Conservation (phyloP, 805 yeast genomes). For the Candida loeiensis region DNA sequence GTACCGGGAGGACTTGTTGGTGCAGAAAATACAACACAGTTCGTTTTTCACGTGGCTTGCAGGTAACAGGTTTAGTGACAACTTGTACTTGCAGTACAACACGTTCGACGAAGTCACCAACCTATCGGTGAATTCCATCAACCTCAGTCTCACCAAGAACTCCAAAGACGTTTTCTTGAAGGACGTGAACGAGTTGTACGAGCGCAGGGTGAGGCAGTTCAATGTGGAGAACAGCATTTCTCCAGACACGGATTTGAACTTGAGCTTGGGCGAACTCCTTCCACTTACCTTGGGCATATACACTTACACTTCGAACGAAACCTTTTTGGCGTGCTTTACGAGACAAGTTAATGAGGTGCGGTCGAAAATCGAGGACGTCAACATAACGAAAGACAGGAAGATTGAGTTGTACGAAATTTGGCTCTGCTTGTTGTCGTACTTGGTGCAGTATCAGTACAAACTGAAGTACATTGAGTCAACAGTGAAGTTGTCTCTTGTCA, state of each 20-base stretch:
- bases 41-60: conserved; percentile 35
- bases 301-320: conserved; percentile 15
- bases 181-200: conserved; percentile 16
- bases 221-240: conserved; percentile 4
- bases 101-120: conserved; percentile 17
- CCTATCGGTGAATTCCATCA: conserved; percentile 8
- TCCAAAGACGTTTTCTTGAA: conserved; percentile 13
- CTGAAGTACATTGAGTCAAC: conserved; percentile 20
- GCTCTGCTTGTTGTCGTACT: conserved; percentile 37
- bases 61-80: conserved; percentile 20
- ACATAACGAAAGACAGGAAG: conserved; percentile 11
- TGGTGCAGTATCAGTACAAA: conserved; percentile 36
- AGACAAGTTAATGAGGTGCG: conserved; percentile 12
- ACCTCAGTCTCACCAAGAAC: conserved; percentile 11
- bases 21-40: conserved; percentile 17
- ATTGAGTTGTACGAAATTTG: conserved; percentile 28
- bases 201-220: conserved; percentile 10
- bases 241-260: conserved; percentile 6
- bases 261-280: conserved; percentile 17
- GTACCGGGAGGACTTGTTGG: conserved; percentile 16
- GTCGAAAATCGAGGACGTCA: conserved; percentile 14
- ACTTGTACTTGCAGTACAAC: conserved; percentile 8
- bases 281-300: conserved; percentile 16
- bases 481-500: conserved; percentile 26
- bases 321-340: conserved; percentile 16